Percentiles rank a stretch among this genome's conserved stretches.
Conservation (phyloP, 2,329 filamentous ascomycete species). For the Torrubiella hemipterigena region DNA sequence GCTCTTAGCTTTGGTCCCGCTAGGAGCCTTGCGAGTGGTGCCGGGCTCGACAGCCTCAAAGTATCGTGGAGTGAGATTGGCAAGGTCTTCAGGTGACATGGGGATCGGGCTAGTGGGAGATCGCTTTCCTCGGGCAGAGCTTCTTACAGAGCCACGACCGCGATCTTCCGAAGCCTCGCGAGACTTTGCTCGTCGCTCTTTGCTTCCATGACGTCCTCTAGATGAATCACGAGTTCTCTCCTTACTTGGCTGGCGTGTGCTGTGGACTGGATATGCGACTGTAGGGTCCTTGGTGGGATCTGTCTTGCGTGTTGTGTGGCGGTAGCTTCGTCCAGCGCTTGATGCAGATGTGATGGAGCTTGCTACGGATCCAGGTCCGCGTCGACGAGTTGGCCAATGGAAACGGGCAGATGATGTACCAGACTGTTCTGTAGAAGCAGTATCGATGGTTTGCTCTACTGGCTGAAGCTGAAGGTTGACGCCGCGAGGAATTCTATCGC, state of each 20-base stretch:
- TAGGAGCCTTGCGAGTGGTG: conserved; percentile 33
- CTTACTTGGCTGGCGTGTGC: conserved; percentile 41
- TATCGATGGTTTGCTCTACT: conserved; percentile 38
- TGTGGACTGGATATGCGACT: conserved; percentile 45
- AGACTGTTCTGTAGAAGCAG: conserved; percentile 45
- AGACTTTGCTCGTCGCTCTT: conserved; percentile 36
- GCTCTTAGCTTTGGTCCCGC: conserved; percentile 23
- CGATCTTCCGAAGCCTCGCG: conserved; percentile 59
- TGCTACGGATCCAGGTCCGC: conserved; percentile 41
- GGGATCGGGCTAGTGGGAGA: conserved; percentile 87
- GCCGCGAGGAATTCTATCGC: conserved; percentile 67
- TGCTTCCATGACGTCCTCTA: conserved; percentile 33
- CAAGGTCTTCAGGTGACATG: conserved; percentile 83
- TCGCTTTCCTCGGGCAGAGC: conserved; percentile 62
- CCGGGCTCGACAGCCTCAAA: conserved; percentile 24
- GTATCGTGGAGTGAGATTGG: conserved; percentile 40
- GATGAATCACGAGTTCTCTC: conserved; percentile 30
- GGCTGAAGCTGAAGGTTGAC: conserved; percentile 52
- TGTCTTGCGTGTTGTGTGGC: conserved; percentile 59
- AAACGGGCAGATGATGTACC: conserved; percentile 39
- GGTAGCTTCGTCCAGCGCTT: conserved; percentile 36
- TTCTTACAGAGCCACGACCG: conserved; percentile 52
- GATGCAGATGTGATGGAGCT: conserved; percentile 46
- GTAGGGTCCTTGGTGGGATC: conserved; percentile 78
- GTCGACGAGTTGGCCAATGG: conserved; percentile 42